These are phyloP conservation scores for Penicillium paradoxum DNA, from an alignment of 495 filamentous ascomycete species.

Conservation along the genomic window DNA sequence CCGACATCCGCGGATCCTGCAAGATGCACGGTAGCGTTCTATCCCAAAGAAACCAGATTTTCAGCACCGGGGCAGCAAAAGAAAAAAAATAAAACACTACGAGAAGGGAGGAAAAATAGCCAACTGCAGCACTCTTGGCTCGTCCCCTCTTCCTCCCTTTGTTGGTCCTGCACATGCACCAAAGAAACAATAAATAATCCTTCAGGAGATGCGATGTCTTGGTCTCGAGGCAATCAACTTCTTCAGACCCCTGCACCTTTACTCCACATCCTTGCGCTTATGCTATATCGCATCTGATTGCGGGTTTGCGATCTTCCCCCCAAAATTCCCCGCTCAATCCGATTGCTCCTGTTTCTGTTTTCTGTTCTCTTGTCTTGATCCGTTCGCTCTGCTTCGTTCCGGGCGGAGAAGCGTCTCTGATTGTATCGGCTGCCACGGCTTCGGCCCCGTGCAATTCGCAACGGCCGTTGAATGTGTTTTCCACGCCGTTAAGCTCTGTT, in stretches of 20 bases:
- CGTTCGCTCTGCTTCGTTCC: conserved; percentile 25
- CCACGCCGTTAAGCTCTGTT: conserved; percentile 3
- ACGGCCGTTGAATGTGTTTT: conserved; percentile 7
- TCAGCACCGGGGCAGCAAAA: neutral
- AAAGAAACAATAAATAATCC: neutral
- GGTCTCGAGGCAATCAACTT: neutral
- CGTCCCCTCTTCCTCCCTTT: neutral
- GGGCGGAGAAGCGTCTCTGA: conserved; percentile 6
- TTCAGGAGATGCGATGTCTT: neutral
- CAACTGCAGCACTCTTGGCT: neutral
- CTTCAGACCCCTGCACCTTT: conserved; percentile 2
- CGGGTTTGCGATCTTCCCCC: conserved; percentile 11
- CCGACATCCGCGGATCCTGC: conserved; percentile 6
- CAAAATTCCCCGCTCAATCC: conserved; percentile 13
- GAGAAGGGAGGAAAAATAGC: neutral
- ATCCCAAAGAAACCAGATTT: neutral
- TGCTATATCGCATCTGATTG: conserved; percentile 8
- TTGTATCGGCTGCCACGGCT: conserved; percentile 15
- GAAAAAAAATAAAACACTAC: neutral
- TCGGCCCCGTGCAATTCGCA: conserved; percentile 4
- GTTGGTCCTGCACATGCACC: neutral
- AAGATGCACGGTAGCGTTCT: conserved; percentile 6
- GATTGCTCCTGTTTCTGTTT: conserved; percentile 9
- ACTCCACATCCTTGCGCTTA: neutral
- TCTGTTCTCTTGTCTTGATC: conserved; percentile 3